Base-by-base conservation (phyloP, 345 rosid species). In the Hibiscus tridactylites region DNA sequence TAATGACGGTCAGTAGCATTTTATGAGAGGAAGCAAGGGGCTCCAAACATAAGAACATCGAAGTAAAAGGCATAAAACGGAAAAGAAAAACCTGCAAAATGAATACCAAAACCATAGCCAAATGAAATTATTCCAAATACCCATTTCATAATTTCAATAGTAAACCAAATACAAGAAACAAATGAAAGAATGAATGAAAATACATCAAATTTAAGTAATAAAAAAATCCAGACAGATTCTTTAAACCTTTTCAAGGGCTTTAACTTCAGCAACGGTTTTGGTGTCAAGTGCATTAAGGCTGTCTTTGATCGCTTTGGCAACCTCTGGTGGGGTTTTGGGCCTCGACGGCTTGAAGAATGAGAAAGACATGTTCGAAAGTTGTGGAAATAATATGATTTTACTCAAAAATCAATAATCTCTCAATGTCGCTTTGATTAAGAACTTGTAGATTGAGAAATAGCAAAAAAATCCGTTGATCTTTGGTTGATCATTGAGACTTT, bases 291-390 rank as follows among this genome's bases (percentile, higher is more conserved):
- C 97, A 85, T 81, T 39, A 69, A 95, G 97, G 81, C 97, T 88
- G 35, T 91, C 97, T 82, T 84, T 95, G 87, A 82, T 80, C 35
- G 88, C 83, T 83, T 81, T 90, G 74, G 85, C 89, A 71, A 92
- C 85, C 85, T 95, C 99, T 50, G 76, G 88, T 77, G 96, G 90
- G 76, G 97, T 89, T 75, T 89, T 92, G 7, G 97, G 96, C 87
- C 96, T 83, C 35, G 96, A 94, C 9, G 91, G 93, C 90, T 88
- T 89, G 86, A 95, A 95, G 87, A 95, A 95, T 4, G 90, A 87
- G 83, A 92, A 95, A 73, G 97, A 91, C 99, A 89, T 95, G 73
- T 16, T 72, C 64, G 81, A 73, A 68, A 63, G 47, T 17, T 0
- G 12, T 35, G 33, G 29, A 3, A 71, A 75, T 24, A 52, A 64